Conservation (phyloP, 306 rosid genomes). For the Cucurbita pepo region DNA sequence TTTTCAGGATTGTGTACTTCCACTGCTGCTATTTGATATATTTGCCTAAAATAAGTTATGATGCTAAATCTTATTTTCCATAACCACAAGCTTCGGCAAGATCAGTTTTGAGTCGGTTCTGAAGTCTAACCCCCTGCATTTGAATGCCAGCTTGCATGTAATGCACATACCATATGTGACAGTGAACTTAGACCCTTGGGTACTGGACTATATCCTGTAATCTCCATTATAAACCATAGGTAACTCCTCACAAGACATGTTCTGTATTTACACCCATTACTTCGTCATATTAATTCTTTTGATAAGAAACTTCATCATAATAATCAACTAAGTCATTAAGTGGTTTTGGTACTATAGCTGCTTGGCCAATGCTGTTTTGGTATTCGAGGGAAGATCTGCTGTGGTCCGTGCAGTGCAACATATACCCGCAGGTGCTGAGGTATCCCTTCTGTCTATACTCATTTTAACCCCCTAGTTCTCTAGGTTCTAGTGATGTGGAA, state of each 20-base stretch:
- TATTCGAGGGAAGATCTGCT: conserved; percentile 71
- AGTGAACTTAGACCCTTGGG: conserved; percentile 84
- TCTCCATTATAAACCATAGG: conserved; percentile 93
- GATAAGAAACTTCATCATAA: not conserved
- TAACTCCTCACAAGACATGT: conserved; percentile 7
- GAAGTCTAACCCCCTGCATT: conserved; percentile 13
- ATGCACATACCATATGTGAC: conserved; percentile 92
- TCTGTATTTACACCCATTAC: conserved; percentile 3
- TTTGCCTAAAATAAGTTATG: not conserved
- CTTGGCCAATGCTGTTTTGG: conserved; percentile 51
- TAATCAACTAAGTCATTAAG: conserved; percentile 26
- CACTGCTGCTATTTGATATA: not conserved
- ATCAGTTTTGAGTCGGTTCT: not conserved
- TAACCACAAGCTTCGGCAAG: not conserved
- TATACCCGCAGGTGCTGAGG: conserved; percentile 65
- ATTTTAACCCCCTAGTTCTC: not conserved
- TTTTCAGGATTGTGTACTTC: not conserved
- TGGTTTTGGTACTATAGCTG: conserved; percentile 3
- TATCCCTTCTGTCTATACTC: conserved; percentile 6
- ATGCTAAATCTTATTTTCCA: not conserved
- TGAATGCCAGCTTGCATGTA: conserved; percentile 80
- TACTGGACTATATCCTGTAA: conserved; percentile 76
- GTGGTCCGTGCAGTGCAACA: conserved; percentile 65
- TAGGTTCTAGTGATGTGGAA: not conserved
- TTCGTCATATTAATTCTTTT: not conserved